phyloP scores from a whole-genome alignment of 2,329 filamentous ascomycete species.

The Colletotrichum falcatum region DNA sequence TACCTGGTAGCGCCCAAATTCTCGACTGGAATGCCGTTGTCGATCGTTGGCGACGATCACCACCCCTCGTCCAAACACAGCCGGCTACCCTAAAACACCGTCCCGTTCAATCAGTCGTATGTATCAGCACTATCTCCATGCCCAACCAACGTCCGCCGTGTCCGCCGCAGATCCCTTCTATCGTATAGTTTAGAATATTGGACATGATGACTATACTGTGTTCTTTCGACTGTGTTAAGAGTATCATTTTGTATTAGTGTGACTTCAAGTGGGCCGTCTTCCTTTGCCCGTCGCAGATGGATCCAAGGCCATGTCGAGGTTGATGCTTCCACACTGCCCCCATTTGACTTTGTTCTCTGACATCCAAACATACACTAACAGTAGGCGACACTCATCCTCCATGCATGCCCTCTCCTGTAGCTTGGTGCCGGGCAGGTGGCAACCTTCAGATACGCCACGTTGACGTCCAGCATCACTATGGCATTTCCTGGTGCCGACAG shows the following conservation, averaged over 20 bases:
- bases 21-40: conserved; percentile 6
- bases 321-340: not conserved
- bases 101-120: conserved; percentile 2
- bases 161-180: not conserved
- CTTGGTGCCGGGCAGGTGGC: not conserved
- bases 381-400: too few relatives aligned
- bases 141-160: not conserved
- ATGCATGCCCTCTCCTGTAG: not conserved
- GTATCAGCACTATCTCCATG: not conserved
- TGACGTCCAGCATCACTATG: not conserved
- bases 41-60: conserved; percentile 24
- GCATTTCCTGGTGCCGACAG: not conserved
- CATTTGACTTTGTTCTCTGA: not conserved
- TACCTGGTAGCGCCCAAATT: not conserved
- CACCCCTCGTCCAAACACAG: not conserved
- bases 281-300: not conserved
- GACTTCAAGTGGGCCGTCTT: too few relatives aligned
- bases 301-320: not conserved
- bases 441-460: not conserved
- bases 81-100: not conserved
- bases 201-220: too few relatives aligned
- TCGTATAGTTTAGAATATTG: too few relatives aligned
- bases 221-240: too few relatives aligned
- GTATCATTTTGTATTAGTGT: too few relatives aligned
- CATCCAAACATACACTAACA: not conserved